phyloP scores from a whole-genome alignment of 2,329 filamentous ascomycete genomes.

The Biscogniauxia mediterranea region DNA sequence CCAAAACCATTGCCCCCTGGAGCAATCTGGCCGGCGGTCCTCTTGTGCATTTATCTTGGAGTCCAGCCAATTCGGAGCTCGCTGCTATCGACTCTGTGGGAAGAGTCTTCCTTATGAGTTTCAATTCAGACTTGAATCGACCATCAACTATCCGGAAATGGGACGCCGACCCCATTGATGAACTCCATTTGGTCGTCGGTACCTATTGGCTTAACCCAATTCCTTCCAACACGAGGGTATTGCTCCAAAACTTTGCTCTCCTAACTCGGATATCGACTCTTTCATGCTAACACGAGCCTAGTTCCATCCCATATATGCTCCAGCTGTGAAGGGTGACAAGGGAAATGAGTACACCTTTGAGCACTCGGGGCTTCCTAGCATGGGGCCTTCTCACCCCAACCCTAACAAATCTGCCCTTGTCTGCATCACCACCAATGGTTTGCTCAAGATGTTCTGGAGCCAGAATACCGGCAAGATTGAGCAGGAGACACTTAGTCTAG shows the following conservation, averaged over 20 bases:
- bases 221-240: constrained; percentile 38
- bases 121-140: constrained; percentile 71
- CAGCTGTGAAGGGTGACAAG: constrained; percentile 59
- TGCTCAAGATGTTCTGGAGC: constrained; percentile 74
- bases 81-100: constrained; percentile 80
- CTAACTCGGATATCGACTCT: not conserved
- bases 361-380: constrained; percentile 61
- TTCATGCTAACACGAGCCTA: constrained; percentile 23
- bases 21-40: constrained; percentile 61
- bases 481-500: constrained; percentile 71
- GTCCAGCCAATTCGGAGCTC: constrained; percentile 70
- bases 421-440: constrained; percentile 71
- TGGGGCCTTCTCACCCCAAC: constrained; percentile 72
- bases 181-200: constrained; percentile 76
- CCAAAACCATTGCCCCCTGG: constrained; percentile 62
- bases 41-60: constrained; percentile 82
- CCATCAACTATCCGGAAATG: constrained; percentile 61
- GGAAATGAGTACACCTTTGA: constrained; percentile 65
- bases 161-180: constrained; percentile 67
- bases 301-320: constrained; percentile 54
- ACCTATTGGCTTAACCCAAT: constrained; percentile 78
- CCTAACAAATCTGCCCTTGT: constrained; percentile 71
- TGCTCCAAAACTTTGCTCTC: constrained; percentile 2
- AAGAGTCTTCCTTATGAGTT: constrained; percentile 70
- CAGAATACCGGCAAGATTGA: constrained; percentile 71